A percentile compares a stretch with the other conserved stretches of the same genome.
These are phyloP conservation scores for Nicotiana tomentosiformis DNA, from an alignment of 257 asterid genomes.

Conservation along the genomic window DNA sequence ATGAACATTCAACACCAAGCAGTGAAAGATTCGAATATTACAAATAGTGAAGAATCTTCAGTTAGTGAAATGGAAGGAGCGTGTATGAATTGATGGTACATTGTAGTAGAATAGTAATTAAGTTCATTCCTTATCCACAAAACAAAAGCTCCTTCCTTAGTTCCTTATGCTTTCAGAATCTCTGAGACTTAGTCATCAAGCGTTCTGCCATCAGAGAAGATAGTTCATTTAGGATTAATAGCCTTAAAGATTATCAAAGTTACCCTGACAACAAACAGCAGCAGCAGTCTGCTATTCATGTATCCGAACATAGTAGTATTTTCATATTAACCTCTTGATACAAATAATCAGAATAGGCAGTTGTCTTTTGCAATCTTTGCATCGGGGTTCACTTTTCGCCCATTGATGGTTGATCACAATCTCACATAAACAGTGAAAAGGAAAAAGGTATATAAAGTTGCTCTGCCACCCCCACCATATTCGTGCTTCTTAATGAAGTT, in stretches of 20 bases:
- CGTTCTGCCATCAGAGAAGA: neutral
- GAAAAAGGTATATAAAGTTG: neutral
- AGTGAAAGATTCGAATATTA: too few relatives aligned
- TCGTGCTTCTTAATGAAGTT: neutral
- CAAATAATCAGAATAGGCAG: neutral
- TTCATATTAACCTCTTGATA: neutral
- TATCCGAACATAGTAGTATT: neutral
- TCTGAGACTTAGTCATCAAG: neutral
- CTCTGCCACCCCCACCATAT: too few relatives aligned
- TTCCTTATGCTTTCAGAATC: neutral
- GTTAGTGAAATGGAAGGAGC: too few relatives aligned
- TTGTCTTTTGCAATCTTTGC: neutral
- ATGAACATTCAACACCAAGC: too few relatives aligned
- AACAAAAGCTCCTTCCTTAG: neutral
- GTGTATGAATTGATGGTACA: too few relatives aligned
- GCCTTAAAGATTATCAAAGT: neutral
- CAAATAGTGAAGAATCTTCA: too few relatives aligned
- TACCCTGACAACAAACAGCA: neutral
- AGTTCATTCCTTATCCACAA: neutral
- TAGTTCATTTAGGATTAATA: neutral
- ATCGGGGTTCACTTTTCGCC: neutral
- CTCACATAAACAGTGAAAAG: neutral
- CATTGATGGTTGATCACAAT: neutral
- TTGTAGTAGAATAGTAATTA: neutral
- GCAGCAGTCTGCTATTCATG: neutral